These are phyloP conservation scores for Aurantiochytrium sp. DNA, from an alignment of 108 stramenopile species.

Conservation along the genomic window DNA sequence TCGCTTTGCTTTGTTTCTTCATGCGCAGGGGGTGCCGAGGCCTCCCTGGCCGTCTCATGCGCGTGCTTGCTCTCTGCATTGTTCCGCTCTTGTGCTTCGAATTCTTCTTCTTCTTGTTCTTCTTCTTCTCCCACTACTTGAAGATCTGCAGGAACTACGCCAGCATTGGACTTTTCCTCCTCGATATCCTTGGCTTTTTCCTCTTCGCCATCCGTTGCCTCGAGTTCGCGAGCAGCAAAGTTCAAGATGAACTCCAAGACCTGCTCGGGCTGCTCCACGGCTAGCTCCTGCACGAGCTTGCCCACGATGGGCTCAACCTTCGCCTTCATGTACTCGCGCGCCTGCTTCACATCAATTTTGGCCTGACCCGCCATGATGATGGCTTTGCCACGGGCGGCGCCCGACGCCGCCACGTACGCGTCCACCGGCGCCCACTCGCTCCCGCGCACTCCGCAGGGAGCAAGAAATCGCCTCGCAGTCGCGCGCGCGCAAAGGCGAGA, in stretches of 20 bases:
- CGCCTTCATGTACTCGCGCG: neutral
- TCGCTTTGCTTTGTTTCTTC: too few species aligned
- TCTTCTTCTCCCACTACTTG: neutral
- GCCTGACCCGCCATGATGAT: too few species aligned
- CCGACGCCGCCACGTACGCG: too few species aligned
- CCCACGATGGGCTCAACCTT: neutral
- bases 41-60: too few species aligned
- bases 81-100: neutral
- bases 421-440: too few species aligned
- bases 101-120: neutral
- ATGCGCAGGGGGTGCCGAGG: too few species aligned
- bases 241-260: neutral
- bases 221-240: constrained; percentile 4
- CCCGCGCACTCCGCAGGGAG: too few species aligned
- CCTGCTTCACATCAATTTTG: neutral
- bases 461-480: too few species aligned
- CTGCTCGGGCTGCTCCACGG: neutral
- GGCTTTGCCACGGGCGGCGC: neutral
- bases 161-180: neutral
- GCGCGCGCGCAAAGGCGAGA: too few species aligned
- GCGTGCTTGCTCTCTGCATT: neutral
- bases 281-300: constrained; percentile 14
- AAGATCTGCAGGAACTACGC: too few species aligned
- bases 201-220: neutral
- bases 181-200: neutral